Evolutionary conservation across 2,329 filamentous ascomycete genomes (phyloP).

Genomic region (Xylariaceae sp.): DNA sequence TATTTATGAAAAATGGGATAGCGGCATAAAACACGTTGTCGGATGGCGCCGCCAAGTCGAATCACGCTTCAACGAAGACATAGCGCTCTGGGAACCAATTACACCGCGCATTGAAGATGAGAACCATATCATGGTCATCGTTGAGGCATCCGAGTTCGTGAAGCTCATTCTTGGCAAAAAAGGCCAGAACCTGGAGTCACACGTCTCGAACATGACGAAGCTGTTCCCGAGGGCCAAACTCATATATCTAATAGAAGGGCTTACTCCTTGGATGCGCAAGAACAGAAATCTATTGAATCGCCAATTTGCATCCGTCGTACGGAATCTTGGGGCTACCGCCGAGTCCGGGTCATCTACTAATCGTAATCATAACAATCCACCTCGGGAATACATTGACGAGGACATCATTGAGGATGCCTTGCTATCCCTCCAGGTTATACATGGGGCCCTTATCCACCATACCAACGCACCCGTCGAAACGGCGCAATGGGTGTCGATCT

Average conservation of each 20-base stretch:
- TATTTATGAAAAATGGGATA: slow-evolving; percentile 40
- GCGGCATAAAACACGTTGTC: slow-evolving; percentile 48
- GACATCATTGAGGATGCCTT: slow-evolving; percentile 66
- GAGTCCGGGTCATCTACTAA: slow-evolving; percentile 23
- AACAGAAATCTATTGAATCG: slow-evolving; percentile 62
- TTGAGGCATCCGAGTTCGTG: slow-evolving; percentile 62
- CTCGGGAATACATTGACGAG: slow-evolving; percentile 54
- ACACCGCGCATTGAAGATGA: slow-evolving; percentile 48
- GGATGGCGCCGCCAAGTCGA: slow-evolving; percentile 64
- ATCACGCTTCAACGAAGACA: slow-evolving; percentile 55
- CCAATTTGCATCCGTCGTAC: slow-evolving; percentile 60
- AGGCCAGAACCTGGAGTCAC: slow-evolving; percentile 48
- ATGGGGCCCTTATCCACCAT: slow-evolving; percentile 65
- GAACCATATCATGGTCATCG: slow-evolving; percentile 55
- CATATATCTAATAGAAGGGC: slow-evolving; percentile 68
- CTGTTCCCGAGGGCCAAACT: slow-evolving; percentile 49
- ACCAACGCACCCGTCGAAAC: slow-evolving; percentile 56
- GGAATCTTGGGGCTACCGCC: slow-evolving; percentile 38
- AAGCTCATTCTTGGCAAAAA: slow-evolving; percentile 47
- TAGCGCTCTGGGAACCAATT: slow-evolving; percentile 61
- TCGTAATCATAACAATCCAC: slow-evolving; percentile 38
- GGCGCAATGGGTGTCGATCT: slow-evolving; percentile 64
- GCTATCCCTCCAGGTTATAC: slow-evolving; percentile 61
- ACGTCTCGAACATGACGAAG: slow-evolving; percentile 51
- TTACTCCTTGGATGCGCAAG: slow-evolving; percentile 60